Base-by-base conservation (phyloP, 805 yeast species). In the Tetrapisispora namnaoensis region DNA sequence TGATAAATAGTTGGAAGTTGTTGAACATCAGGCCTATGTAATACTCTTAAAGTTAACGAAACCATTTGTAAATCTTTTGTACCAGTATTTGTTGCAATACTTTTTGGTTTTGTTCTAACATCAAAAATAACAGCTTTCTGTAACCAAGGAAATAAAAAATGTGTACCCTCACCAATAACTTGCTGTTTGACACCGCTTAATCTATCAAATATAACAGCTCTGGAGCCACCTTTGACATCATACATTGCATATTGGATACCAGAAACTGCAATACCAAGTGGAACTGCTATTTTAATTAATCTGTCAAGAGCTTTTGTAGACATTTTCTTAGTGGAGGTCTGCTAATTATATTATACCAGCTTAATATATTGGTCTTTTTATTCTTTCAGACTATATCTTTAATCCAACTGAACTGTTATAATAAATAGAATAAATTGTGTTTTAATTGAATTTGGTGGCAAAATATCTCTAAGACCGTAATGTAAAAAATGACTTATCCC, bases 131-230 rank as follows among this genome's bases (percentile, higher is more conserved):
- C 77, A 3, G 98, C 95, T 65, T 80, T 82, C 67, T 93, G 99
- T 55, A 93, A 73, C 98, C 99, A 93, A 47, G 99, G 99, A 47
- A 93, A 67, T 55, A 90, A 72, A 68, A 93, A 93, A 69, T 93
- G 98, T 22, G 98, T 86, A 51, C 99, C 99, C 71, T 93, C 99
- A 28, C 97, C 96, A 51, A 90, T 74, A 22, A 93, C 97, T n/a
- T 72, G 71, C 59, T 80, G 81, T 67, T 86, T 84, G 47, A 93
- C 95, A 71, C 99, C 99, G 41, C 76, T 71, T 50, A 93, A 69
- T 59, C 99, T 77, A 72, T 93, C 98, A 63, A 93, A 93, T 54
- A 93, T 85, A 47, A 93, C 95, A 22, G 97, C 99, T 65, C 99
- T 77, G 50, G 86, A 79, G 49, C 99, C 99, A 51, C 99, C 99